phyloP scores from a whole-genome alignment of 2,329 filamentous ascomycete genomes.

The Tolypocladium ovalisporum region DNA sequence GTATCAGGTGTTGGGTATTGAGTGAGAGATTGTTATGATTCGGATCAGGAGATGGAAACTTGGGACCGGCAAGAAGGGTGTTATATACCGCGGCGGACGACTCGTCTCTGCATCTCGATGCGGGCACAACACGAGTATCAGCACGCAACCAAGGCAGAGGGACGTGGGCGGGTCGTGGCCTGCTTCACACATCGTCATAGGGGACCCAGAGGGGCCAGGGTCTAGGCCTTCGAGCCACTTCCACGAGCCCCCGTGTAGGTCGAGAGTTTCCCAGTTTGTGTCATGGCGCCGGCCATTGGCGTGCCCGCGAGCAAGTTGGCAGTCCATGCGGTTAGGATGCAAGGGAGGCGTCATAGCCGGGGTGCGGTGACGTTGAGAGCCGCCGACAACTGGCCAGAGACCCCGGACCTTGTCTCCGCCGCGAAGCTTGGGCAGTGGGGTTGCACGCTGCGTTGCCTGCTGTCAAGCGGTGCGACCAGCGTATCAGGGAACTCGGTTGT shows the following conservation, averaged over 20 bases:
- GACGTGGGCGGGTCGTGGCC: neutral
- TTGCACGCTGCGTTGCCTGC: neutral
- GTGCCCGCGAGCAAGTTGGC: no score
- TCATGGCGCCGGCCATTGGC: neutral
- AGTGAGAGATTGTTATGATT: neutral
- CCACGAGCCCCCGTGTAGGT: neutral
- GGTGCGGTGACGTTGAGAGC: neutral
- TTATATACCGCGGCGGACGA: neutral
- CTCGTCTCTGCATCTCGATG: neutral
- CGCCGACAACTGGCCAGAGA: neutral
- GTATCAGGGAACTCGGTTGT: neutral
- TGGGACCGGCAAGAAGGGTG: neutral
- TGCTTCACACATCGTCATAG: neutral
- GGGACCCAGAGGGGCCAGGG: neutral
- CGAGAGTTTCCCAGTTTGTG: neutral
- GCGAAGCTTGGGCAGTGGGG: neutral
- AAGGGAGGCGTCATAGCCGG: constrained; percentile 1
- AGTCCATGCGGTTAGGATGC: neutral
- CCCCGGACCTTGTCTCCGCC: constrained; percentile 3
- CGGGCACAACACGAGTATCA: neutral
- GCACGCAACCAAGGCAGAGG: neutral
- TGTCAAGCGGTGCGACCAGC: neutral
- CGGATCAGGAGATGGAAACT: neutral
- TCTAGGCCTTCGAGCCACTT: neutral
- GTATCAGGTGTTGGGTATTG: neutral